A percentile compares a stretch with the other conserved stretches of the same genome.
These are phyloP conservation scores for Gloeophyllum trabeum DNA, from an alignment of 768 basidiomycete species.

Conservation along the genomic window DNA sequence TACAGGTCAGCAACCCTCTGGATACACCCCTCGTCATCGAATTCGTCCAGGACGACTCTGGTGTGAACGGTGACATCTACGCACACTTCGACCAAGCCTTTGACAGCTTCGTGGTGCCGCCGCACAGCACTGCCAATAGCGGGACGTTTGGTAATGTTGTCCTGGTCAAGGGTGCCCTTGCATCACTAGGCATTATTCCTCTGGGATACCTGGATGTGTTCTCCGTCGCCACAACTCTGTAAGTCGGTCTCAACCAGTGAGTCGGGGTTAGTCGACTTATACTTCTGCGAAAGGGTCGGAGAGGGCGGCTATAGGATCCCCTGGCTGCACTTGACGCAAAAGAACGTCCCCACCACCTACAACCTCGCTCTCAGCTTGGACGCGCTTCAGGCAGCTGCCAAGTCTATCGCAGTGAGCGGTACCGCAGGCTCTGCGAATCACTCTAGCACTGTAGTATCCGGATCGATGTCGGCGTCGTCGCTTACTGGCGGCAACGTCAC, in stretches of 20 bases:
- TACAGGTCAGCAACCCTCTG: constrained; percentile 41
- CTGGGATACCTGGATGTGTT: constrained; percentile 41
- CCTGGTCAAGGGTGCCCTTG: constrained; percentile 45
- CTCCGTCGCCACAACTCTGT: constrained; percentile 32
- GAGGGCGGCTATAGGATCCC: constrained; percentile 49
- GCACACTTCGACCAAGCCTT: constrained; percentile 51
- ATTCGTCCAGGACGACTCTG: constrained; percentile 44
- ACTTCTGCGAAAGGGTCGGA: constrained; percentile 23
- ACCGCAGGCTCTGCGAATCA: background rate
- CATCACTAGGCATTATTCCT: constrained; percentile 46
- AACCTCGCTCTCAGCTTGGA: constrained; percentile 4
- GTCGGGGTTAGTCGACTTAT: background rate
- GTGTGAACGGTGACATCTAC: constrained; percentile 38
- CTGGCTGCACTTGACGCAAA: constrained; percentile 51
- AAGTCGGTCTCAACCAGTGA: constrained; percentile 6
- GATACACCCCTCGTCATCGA: constrained; percentile 45
- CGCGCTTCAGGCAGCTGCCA: background rate
- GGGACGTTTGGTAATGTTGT: constrained; percentile 47
- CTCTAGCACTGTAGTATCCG: no score
- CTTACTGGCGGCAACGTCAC: background rate
- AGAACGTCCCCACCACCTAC: constrained; percentile 41
- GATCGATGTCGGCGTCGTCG: no score
- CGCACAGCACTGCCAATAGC: constrained; percentile 49
- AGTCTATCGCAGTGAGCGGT: background rate
- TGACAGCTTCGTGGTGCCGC: constrained; percentile 41